Conservation (phyloP, 148 eudicot genomes). For the Beta vulgaris region DNA sequence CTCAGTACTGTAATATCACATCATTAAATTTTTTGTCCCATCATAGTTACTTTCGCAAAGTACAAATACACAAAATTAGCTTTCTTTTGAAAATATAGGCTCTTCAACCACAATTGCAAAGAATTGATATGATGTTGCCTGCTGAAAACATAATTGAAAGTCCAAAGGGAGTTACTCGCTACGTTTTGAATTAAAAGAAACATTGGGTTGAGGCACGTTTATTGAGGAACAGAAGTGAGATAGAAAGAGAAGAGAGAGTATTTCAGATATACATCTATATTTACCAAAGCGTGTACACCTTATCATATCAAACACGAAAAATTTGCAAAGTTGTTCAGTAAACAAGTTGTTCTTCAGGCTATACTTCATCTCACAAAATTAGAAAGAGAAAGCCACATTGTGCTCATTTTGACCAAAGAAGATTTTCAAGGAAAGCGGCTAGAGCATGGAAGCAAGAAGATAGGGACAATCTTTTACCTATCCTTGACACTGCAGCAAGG, state of each 20-base stretch:
- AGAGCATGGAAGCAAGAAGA: background rate
- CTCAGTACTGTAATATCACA: background rate
- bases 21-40: background rate
- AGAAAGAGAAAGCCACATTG: background rate
- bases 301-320: background rate
- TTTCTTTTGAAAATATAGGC: background rate
- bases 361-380: background rate
- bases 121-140: background rate
- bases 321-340: background rate
- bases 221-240: no score
- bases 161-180: no score
- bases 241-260: no score
- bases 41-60: background rate
- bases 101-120: background rate
- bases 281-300: background rate
- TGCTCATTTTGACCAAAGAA: background rate
- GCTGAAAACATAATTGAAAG: no score
- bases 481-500: conserved; percentile 98
- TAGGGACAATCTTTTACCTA: conserved; percentile 52
- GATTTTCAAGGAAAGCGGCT: background rate
- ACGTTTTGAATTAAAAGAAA: no score
- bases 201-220: no score
- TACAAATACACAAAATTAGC: background rate
- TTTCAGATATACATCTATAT: background rate
- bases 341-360: background rate